phyloP scores from a whole-genome alignment of 1,139 yeast species.

The Kurtzmaniella quercitrusa region DNA sequence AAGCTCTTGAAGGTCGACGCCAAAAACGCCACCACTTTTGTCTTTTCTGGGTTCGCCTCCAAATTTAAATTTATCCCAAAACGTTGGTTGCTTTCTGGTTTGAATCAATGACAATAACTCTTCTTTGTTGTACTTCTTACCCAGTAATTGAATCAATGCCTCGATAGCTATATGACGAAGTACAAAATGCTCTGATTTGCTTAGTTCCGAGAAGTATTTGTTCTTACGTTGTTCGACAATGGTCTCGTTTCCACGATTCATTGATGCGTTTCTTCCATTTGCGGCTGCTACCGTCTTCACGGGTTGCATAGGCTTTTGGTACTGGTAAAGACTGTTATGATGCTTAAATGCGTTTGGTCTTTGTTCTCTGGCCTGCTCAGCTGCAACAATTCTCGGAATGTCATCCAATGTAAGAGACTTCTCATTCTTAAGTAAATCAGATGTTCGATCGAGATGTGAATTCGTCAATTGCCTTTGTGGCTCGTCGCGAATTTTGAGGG shows the following conservation, averaged over 20 bases:
- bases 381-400: constrained; percentile 94
- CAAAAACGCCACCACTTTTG: constrained; percentile 56
- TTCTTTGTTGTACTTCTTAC: constrained; percentile 38
- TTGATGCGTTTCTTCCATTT: constrained; percentile 11
- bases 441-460: constrained; percentile 47
- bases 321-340: constrained; percentile 48
- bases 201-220: constrained; percentile 70
- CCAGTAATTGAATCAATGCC: constrained; percentile 46
- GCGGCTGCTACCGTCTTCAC: constrained; percentile 23
- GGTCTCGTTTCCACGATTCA: constrained; percentile 9
- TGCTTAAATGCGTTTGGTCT: constrained; percentile 83
- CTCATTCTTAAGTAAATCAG: constrained; percentile 72
- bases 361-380: constrained; percentile 92
- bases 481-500: constrained; percentile 44
- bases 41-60: constrained; percentile 28
- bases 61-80: constrained; percentile 71
- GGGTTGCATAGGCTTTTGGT: constrained; percentile 33
- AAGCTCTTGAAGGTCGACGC: constrained; percentile 67
- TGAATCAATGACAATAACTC: constrained; percentile 56
- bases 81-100: constrained; percentile 51
- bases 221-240: constrained; percentile 16
- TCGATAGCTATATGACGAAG: constrained; percentile 68
- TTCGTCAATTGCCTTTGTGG: constrained; percentile 32
- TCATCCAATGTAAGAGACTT: constrained; percentile 90
- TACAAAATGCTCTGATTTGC: constrained; percentile 55